These are phyloP conservation scores for Trifolium fragiferum DNA, from an alignment of 306 rosid genomes.

Conservation along the genomic window DNA sequence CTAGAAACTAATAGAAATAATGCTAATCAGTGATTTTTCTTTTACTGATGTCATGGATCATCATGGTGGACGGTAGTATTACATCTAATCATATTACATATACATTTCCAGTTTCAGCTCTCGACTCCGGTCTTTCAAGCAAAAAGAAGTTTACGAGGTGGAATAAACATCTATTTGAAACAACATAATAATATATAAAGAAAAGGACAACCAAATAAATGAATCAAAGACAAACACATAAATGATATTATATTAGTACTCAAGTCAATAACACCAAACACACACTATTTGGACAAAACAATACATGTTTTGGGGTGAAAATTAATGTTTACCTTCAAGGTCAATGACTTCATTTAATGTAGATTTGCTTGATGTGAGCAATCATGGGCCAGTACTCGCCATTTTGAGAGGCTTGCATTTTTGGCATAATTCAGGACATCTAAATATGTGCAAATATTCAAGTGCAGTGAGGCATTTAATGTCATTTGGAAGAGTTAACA, in stretches of 20 bases:
- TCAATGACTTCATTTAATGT: background rate
- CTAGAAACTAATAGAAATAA: background rate
- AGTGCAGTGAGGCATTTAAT: background rate
- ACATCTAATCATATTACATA: background rate
- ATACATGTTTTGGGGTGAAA: background rate
- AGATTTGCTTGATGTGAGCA: background rate
- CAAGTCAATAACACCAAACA: background rate
- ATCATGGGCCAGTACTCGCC: slow-evolving; percentile 21
- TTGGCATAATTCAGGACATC: background rate
- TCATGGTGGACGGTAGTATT: background rate
- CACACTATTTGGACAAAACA: background rate
- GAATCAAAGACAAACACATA: background rate
- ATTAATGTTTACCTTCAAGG: background rate
- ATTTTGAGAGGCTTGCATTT: background rate
- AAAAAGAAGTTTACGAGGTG: too few relatives aligned
- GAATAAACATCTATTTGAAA: too few relatives aligned
- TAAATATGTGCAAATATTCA: background rate
- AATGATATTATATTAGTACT: too few relatives aligned
- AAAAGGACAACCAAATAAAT: background rate
- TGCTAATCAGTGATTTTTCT: background rate
- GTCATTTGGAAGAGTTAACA: background rate
- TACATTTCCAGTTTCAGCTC: background rate
- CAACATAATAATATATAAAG: too few relatives aligned
- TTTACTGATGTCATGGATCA: background rate
- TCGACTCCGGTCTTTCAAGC: background rate